Conservation (phyloP, 2,329 filamentous ascomycete genomes). For the Colletotrichum costaricense region DNA sequence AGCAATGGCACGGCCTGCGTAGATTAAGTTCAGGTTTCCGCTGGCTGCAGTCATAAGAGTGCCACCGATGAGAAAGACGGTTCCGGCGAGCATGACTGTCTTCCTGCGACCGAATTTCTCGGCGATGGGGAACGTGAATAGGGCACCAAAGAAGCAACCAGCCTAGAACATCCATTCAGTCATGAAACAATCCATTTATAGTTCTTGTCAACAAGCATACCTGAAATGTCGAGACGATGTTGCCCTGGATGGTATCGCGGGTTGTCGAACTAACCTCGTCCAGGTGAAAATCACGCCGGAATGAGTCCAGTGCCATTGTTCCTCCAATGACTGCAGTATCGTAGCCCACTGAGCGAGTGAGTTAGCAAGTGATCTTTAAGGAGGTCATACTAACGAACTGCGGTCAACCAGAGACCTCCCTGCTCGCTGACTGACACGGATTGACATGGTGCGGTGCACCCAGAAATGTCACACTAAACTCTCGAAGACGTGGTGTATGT, state of each 20-base stretch:
- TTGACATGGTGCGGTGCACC: not conserved
- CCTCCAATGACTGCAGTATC: slow-evolving; percentile 53
- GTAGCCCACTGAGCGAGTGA: slow-evolving; percentile 45
- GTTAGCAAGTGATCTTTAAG: not conserved
- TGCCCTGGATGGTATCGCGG: slow-evolving; percentile 49
- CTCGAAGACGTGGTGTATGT: not conserved
- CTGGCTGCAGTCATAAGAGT: slow-evolving; percentile 47
- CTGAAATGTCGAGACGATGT: slow-evolving; percentile 39
- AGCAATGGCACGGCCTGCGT: slow-evolving; percentile 61
- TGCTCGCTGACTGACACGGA: not conserved
- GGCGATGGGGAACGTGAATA: slow-evolving; percentile 57
- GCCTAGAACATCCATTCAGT: slow-evolving; percentile 47
- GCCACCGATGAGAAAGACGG: slow-evolving; percentile 53
- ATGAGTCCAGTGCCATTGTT: slow-evolving; percentile 51
- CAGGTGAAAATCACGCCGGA: slow-evolving; percentile 49
- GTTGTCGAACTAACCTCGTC: slow-evolving; percentile 38
- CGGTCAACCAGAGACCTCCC: not conserved
- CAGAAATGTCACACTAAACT: not conserved
- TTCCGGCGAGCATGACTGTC: slow-evolving; percentile 56
- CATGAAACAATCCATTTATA: fast-evolving
- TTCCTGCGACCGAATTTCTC: slow-evolving; percentile 59
- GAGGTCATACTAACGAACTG: not conserved
- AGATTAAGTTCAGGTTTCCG: slow-evolving; percentile 51
- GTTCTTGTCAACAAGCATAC: not conserved
- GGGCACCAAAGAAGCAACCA: slow-evolving; percentile 53